Evolutionary conservation across 768 basidiomycete genomes (phyloP), one percentile per base, ranked within the genome.

Genomic region (Podaxis mareebaensis): DNA sequence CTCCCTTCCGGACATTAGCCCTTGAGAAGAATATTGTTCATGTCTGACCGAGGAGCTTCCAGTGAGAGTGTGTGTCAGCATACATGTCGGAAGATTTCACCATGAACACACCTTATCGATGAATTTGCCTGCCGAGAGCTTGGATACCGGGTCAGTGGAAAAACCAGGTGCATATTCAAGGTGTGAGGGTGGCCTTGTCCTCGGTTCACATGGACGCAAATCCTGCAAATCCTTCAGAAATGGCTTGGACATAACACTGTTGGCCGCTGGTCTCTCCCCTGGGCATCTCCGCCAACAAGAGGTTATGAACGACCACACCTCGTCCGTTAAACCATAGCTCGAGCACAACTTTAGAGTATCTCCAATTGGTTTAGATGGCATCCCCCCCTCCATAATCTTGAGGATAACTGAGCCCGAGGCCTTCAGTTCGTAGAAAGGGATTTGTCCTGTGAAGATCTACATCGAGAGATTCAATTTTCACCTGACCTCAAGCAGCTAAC

Each of bases 381-480:
- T 49, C 5, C 33, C 33, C n/a, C 58, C 58, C 2, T 38, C 49
- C 0, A 33, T 48, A 3, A 59, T 48, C 33, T 48, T 48, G 26
- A 36, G 0, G 15, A 59, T 11, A n/a, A 59, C 22, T 0, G 58
- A 20, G 10, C 28, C 42, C 24, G 0, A 28, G 0, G 58, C 64
- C 1, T 4, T 6, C 5, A 44, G 3, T 38, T 71, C 65, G 42
- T 62, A 61, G 53, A 71, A 72, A 4, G 72, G 72, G 10, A 69
- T 38, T 6, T 64, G 58, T 13, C 67, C 69, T n/a, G 65, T 66
- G n/a, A 63, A 59, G 24, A 63, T 52, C 65, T 66, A 12, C 15
- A 12, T 26, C 30, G 12, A 8, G 17, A 4, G 1, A n/a, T n/a
- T 4, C 4, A 10, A 28, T 28, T 3, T 17, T 8, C 15, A n/a